Evolutionary conservation across 2,329 filamentous ascomycete genomes (phyloP), one percentile per base, ranked within the genome.

Genomic region (Alternaria triticimaculans): DNA sequence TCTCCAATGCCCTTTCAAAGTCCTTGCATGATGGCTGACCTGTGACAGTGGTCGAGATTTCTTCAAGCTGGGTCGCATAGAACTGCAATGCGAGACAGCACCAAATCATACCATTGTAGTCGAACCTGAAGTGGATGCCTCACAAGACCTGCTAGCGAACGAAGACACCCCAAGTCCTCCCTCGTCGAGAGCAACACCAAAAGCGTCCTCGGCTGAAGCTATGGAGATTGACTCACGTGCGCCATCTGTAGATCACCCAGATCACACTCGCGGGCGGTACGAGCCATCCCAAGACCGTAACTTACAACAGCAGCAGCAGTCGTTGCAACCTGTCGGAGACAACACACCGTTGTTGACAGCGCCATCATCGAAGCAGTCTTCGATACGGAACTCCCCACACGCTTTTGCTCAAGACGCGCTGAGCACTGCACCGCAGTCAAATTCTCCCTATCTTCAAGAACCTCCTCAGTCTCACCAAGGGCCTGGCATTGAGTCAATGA

Each of bases 41-140:
- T 53, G 41, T 33, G 14, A 18, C 30, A 82, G 80, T 50, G 71
- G 68, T 58, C 76, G 79, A 55, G 76, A 81, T 43, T 76, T 81
- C 57, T 81, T 80, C 69, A 80, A 81, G 61, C 68, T 82, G n/a
- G 65, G 75, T 54, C 73, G 73, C 63, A 78, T 82, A 66, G 70
- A 79, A 60, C 65, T 82, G 73, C 75, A 71, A 77, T 80, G 76
- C 73, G 71, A 80, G 53, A 41, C 59, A 49, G 65, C 70, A n/a
- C 66, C 68, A 53, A 63, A 62, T 37, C 68, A 69, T 18, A 68
- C 60, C 37, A 66, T 69, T 44, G 61, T 69, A 37, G 72, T 79
- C 65, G 73, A 77, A 21, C 75, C 77, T 26, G 66, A 64, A 7
- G 63, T 76, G 60, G 68, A 72, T 58, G 37, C 61, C 58, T 68